A percentile compares a stretch with the other conserved stretches of the same genome.
phyloP scores from a whole-genome alignment of 805 yeast genomes.

The Torulaspora indica region DNA sequence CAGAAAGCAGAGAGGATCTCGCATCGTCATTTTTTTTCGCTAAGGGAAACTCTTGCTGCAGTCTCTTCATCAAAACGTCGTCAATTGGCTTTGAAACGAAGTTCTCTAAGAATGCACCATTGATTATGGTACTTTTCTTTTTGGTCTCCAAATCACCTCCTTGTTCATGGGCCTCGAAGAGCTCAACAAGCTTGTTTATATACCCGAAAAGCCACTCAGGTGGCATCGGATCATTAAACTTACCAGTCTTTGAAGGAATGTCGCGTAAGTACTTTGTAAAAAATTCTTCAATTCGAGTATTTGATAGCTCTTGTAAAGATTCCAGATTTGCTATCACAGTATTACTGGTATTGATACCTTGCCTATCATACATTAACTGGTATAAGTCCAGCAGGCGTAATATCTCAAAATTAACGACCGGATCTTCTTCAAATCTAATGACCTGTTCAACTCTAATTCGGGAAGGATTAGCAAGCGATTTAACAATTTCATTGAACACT shows the following conservation, averaged over 20 bases:
- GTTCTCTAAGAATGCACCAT: slow-evolving; percentile 38
- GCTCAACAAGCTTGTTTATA: slow-evolving; percentile 43
- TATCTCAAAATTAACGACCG: slow-evolving; percentile 53
- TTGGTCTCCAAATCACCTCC: slow-evolving; percentile 28
- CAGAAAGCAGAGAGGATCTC: slow-evolving; percentile 36
- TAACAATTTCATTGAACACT: slow-evolving; percentile 32
- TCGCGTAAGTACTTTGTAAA: slow-evolving; percentile 26
- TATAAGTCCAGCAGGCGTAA: slow-evolving; percentile 65
- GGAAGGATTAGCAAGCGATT: slow-evolving; percentile 44
- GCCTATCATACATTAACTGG: slow-evolving; percentile 53
- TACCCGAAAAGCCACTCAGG: slow-evolving; percentile 82
- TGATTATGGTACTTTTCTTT: slow-evolving; percentile 38
- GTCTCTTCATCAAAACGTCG: slow-evolving; percentile 27
- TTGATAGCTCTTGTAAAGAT: slow-evolving; percentile 19
- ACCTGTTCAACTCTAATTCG: slow-evolving; percentile 64
- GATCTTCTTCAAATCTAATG: slow-evolving; percentile 57
- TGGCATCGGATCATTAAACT: slow-evolving; percentile 56
- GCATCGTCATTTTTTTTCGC: slow-evolving; percentile 28
- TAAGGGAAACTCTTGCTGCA: slow-evolving; percentile 30
- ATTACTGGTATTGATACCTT: slow-evolving; percentile 35
- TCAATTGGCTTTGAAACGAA: slow-evolving; percentile 42
- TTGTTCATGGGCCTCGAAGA: slow-evolving; percentile 53
- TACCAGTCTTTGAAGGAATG: slow-evolving; percentile 34
- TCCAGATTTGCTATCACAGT: slow-evolving; percentile 21
- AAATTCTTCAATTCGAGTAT: slow-evolving; percentile 21